phyloP scores from a whole-genome alignment of 2,329 filamentous ascomycete species.

The Colletotrichum australisinense region DNA sequence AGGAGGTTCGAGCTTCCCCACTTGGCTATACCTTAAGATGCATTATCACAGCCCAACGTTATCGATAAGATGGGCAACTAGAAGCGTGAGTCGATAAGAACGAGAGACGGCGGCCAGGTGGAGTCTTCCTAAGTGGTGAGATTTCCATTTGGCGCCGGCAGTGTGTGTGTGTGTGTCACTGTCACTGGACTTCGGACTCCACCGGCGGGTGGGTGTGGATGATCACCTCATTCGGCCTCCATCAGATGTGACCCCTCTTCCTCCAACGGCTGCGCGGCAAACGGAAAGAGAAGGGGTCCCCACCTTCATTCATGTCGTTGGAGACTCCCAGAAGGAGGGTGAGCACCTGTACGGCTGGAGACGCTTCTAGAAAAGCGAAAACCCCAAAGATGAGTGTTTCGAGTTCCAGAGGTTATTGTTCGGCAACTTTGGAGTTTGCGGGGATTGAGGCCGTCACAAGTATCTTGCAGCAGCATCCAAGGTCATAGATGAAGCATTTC shows the following conservation, averaged over 20 bases:
- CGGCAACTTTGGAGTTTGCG: neutral
- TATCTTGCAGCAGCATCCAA: neutral
- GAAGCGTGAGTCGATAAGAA: slow-evolving; percentile 10
- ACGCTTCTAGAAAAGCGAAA: slow-evolving; percentile 1
- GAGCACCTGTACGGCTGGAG: neutral
- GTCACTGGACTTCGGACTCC: neutral
- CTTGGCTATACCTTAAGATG: neutral
- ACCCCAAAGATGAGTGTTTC: neutral
- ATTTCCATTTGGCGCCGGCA: neutral
- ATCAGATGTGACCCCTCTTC: slow-evolving; percentile 2
- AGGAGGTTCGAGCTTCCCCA: neutral
- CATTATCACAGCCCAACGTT: neutral
- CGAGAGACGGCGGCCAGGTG: neutral
- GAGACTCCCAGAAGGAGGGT: neutral
- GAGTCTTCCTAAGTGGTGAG: neutral
- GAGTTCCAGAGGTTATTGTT: neutral
- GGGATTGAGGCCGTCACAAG: neutral
- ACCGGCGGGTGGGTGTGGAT: neutral
- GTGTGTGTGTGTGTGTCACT: neutral
- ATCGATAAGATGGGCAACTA: neutral
- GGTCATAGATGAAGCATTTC: no score
- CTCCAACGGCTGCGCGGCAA: neutral
- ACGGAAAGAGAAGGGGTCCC: neutral
- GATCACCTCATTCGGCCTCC: slow-evolving; percentile 5
- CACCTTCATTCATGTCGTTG: neutral